Conservation (phyloP, 2,329 filamentous ascomycete genomes). For the Ophiocordyceps robertsii region DNA sequence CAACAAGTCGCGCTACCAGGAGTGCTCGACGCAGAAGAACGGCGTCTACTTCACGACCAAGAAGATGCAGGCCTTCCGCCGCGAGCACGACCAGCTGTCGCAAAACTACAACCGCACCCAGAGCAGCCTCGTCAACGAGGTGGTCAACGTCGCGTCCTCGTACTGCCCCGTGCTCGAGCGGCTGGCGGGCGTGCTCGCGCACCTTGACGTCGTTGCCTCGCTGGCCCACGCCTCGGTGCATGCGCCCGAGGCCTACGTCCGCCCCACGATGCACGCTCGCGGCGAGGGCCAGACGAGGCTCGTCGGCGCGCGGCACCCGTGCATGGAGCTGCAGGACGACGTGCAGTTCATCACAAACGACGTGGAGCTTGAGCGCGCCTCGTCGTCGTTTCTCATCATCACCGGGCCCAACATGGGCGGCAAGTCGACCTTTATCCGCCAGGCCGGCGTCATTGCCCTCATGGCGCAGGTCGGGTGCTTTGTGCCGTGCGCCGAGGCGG, state of each 20-base stretch:
- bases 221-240: conserved; percentile 90
- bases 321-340: conserved; percentile 97
- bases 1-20: conserved; percentile 79
- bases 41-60: conserved; percentile 95
- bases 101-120: conserved; percentile 94
- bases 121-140: conserved; percentile 78
- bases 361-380: conserved; percentile 62
- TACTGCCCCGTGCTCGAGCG: conserved; percentile 89
- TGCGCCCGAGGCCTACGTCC: conserved; percentile 80
- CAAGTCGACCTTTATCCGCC: conserved; percentile 95
- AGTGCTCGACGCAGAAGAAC: conserved; percentile 97
- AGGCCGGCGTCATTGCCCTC: conserved; percentile 89
- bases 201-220: conserved; percentile 88
- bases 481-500: conserved; percentile 80
- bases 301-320: conserved; percentile 90
- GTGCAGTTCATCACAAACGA: conserved; percentile 98
- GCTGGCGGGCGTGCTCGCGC: conserved; percentile 75
- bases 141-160: conserved; percentile 83
- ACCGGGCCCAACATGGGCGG: conserved; percentile 99
- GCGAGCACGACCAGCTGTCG: conserved; percentile 88
- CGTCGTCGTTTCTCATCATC: conserved; percentile 87
- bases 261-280: conserved; percentile 79
- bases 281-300: conserved; percentile 80
- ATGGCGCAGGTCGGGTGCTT: conserved; percentile 98
- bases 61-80: conserved; percentile 62